These are phyloP conservation scores for Willaertia magna DNA, from an alignment of 208 protist species.

Conservation along the genomic window DNA sequence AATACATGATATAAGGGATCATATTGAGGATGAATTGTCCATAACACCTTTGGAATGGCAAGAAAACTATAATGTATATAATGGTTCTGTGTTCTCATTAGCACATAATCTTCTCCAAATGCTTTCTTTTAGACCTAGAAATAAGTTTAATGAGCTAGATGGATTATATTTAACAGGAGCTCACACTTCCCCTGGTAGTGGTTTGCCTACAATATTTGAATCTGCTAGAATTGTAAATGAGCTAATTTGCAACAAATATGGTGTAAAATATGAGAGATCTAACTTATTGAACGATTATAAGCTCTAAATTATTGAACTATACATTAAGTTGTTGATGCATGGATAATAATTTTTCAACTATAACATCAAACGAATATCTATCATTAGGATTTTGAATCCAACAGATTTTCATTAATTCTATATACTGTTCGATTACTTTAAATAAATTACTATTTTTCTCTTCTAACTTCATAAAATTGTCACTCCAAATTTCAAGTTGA, in stretches of 20 bases:
- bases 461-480: too few relatives aligned
- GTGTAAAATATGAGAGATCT: not conserved
- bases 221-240: constrained; percentile 16
- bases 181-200: not conserved
- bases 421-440: not conserved
- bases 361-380: not conserved
- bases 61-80: not conserved
- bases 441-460: too few relatives aligned
- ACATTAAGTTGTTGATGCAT: too few relatives aligned
- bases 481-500: too few relatives aligned
- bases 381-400: not conserved
- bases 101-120: constrained; percentile 1
- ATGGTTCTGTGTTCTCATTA: not conserved
- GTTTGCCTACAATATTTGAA: constrained; percentile 10
- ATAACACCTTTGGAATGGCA: not conserved
- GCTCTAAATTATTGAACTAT: too few relatives aligned
- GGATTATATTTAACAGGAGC: not conserved
- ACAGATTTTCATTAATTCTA: not conserved
- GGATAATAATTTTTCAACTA: too few relatives aligned
- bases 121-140: not conserved
- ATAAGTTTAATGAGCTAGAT: not conserved
- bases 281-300: too few relatives aligned
- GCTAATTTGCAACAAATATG: not conserved
- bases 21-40: not conserved
- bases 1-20: not conserved